These are phyloP conservation scores for Lactarius sanguifluus DNA, from an alignment of 768 basidiomycete species.

Conservation along the genomic window DNA sequence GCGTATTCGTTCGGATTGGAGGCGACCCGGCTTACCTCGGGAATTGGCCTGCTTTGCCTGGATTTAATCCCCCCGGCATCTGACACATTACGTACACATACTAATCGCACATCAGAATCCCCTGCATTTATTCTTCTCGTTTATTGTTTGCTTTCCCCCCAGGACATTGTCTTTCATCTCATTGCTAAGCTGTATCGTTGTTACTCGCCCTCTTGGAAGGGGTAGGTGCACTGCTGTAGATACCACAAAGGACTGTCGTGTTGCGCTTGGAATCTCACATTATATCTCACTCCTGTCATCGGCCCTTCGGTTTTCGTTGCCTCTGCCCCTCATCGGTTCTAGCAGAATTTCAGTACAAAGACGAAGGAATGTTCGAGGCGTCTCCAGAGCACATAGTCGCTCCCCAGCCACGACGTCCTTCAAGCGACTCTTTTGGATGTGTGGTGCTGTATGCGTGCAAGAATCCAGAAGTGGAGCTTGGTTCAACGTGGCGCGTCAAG, in stretches of 20 bases:
- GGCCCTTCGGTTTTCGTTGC: too few relatives aligned
- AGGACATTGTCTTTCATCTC: background rate
- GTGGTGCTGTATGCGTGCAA: too few relatives aligned
- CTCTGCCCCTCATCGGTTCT: too few relatives aligned
- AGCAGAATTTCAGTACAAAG: too few relatives aligned
- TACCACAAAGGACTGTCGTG: background rate
- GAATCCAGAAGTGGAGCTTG: too few relatives aligned
- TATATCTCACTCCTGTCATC: background rate
- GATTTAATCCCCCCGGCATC: constrained; percentile 66
- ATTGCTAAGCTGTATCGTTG: background rate
- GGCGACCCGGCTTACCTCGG: constrained; percentile 44
- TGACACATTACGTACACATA: constrained; percentile 25
- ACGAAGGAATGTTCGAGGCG: too few relatives aligned
- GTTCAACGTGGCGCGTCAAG: too few relatives aligned
- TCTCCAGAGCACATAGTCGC: too few relatives aligned
- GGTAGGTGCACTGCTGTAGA: background rate
- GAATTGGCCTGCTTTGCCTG: constrained; percentile 69
- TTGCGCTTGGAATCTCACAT: background rate
- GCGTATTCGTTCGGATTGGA: background rate
- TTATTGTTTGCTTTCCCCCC: too few relatives aligned
- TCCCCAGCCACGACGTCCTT: too few relatives aligned
- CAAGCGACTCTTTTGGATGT: too few relatives aligned
- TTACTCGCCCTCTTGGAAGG: background rate
- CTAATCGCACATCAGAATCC: background rate
- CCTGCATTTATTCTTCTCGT: background rate